Conservation (phyloP, 1,139 yeast species). For the Yamadazyma atlantica region DNA sequence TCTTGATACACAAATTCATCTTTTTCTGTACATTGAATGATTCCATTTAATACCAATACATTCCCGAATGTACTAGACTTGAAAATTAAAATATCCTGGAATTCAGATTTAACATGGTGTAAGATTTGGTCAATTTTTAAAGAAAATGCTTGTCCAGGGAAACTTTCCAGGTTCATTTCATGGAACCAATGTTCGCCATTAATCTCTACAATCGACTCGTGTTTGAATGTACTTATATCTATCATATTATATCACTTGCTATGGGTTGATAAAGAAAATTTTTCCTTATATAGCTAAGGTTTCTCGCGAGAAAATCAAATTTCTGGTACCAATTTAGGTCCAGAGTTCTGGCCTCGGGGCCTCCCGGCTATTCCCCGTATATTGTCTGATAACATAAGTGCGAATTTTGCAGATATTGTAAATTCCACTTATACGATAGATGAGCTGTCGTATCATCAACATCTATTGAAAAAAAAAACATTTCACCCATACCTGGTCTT, state of each 20-base stretch:
- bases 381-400: too few relatives aligned
- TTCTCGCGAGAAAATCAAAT: too few relatives aligned
- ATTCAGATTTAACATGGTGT: slow-evolving; percentile 36
- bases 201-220: slow-evolving; percentile 26
- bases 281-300: too few relatives aligned
- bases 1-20: slow-evolving; percentile 93
- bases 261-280: too few relatives aligned
- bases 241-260: slow-evolving; percentile 7
- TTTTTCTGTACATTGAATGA: slow-evolving; percentile 83
- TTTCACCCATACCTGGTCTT: too few relatives aligned
- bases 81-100: slow-evolving; percentile 62
- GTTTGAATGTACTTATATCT: slow-evolving; percentile 21
- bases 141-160: slow-evolving; percentile 49
- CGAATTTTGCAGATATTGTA: too few relatives aligned
- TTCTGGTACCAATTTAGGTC: too few relatives aligned
- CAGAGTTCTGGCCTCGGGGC: too few relatives aligned
- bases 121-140: slow-evolving; percentile 34
- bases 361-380: too few relatives aligned
- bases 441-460: too few relatives aligned
- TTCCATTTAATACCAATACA: slow-evolving; percentile 83
- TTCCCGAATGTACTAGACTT: slow-evolving; percentile 76
- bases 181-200: slow-evolving; percentile 41
- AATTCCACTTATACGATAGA: too few relatives aligned
- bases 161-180: slow-evolving; percentile 34
- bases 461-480: too few relatives aligned